Percentiles rank a stretch among this genome's conserved stretches.
These are phyloP conservation scores for Solanum gandarillasii DNA, from an alignment of 257 asterid species.

Conservation along the genomic window DNA sequence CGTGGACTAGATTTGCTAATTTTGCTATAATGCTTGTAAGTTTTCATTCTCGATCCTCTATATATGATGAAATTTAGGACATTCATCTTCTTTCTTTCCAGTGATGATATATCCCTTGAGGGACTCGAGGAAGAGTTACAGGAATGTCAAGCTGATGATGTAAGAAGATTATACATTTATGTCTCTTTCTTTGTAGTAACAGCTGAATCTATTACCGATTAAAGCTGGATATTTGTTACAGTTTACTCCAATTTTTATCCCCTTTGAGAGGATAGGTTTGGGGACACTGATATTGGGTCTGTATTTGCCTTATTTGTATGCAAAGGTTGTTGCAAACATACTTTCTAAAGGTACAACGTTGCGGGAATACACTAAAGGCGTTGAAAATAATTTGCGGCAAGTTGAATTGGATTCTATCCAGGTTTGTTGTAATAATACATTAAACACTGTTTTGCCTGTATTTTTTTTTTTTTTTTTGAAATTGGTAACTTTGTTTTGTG, in stretches of 20 bases:
- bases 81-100: conserved; percentile 4
- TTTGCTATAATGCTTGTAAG: neutral
- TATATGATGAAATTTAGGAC: neutral
- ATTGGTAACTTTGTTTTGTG: neutral
- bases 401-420: conserved; percentile 86
- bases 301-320: neutral
- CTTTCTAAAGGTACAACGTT: conserved; percentile 73
- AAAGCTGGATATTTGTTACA: neutral
- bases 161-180: conserved; percentile 12
- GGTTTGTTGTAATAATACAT: conserved; percentile 28
- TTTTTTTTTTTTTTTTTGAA: no score
- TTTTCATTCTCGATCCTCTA: neutral
- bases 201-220: neutral
- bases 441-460: neutral
- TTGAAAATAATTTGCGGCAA: conserved; percentile 82
- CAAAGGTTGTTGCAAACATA: conserved; percentile 84
- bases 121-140: conserved; percentile 90
- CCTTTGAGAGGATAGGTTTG: neutral
- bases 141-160: conserved; percentile 90
- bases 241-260: neutral
- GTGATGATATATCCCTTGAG: conserved; percentile 83
- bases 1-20: neutral
- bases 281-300: neutral
- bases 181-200: neutral
- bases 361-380: conserved; percentile 89